phyloP scores from a whole-genome alignment of 2,329 filamentous ascomycete species.

The Chaetomium sp. region DNA sequence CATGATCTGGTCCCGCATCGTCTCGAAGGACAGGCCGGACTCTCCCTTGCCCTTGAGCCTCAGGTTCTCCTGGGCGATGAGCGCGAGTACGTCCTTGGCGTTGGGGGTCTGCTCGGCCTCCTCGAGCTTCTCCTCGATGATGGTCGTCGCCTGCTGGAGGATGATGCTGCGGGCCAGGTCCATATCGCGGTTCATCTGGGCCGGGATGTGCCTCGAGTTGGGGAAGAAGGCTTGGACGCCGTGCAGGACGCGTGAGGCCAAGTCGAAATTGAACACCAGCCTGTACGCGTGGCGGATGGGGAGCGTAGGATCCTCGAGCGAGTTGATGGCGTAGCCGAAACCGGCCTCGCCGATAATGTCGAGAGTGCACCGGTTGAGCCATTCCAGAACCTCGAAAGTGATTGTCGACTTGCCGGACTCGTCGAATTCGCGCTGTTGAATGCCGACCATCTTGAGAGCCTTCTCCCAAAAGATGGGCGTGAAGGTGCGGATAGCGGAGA shows the following conservation, averaged over 20 bases:
- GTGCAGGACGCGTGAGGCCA: conserved; percentile 42
- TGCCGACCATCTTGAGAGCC: conserved; percentile 46
- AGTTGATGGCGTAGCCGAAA: conserved; percentile 46
- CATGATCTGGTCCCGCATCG: conserved; percentile 41
- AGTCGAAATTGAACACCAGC: conserved; percentile 47
- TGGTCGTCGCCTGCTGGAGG: conserved; percentile 41
- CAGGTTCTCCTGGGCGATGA: conserved; percentile 37
- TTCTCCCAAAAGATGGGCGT: conserved; percentile 47
- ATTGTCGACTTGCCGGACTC: conserved; percentile 35
- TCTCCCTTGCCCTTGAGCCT: conserved; percentile 37
- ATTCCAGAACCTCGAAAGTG: conserved; percentile 45
- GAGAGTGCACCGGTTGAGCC: conserved; percentile 48
- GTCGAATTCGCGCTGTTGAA: conserved; percentile 44
- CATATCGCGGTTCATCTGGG: conserved; percentile 45
- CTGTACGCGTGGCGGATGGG: conserved; percentile 46
- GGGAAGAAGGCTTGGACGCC: conserved; percentile 48
- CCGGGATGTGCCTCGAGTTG: conserved; percentile 43
- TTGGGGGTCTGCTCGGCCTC: conserved; percentile 39
- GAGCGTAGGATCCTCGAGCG: conserved; percentile 42
- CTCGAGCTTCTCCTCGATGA: conserved; percentile 42
- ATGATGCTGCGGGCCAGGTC: conserved; percentile 42
- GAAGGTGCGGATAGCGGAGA: conserved; percentile 40
- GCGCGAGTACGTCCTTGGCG: conserved; percentile 45
- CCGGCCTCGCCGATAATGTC: conserved; percentile 49
- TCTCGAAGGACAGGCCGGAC: conserved; percentile 42